Percentiles rank a stretch among this genome's conserved stretches.
phyloP scores from a whole-genome alignment of 2,329 filamentous ascomycete species.

The Sclerotinia subarctica region DNA sequence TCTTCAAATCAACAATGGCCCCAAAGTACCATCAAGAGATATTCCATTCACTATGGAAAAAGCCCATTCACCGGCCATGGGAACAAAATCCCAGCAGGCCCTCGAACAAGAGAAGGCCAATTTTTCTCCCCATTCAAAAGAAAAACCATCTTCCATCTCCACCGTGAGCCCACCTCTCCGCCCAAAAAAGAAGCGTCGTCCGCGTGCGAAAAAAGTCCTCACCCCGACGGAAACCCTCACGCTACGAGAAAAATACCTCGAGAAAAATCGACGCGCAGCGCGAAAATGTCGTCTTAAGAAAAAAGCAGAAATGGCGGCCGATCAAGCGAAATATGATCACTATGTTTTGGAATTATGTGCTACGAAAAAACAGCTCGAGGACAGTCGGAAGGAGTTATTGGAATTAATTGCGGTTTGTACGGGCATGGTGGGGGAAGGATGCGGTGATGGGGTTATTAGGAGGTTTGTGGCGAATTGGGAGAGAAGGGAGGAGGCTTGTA shows the following conservation, averaged over 20 bases:
- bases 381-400: not conserved
- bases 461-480: conserved; percentile 2
- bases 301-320: not conserved
- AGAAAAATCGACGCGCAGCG: conserved; percentile 6
- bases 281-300: conserved; percentile 13
- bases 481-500: conserved; percentile 6
- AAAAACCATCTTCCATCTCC: not conserved
- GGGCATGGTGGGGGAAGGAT: not conserved
- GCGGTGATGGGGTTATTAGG: not conserved
- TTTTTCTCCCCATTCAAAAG: not conserved
- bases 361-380: not conserved
- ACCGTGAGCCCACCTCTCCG: not conserved
- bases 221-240: not conserved
- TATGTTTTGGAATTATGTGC: not conserved
- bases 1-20: too few relatives aligned
- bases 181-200: conserved; percentile 3
- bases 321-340: not conserved
- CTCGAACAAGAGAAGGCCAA: not conserved
- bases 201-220: conserved; percentile 1
- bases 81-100: not conserved
- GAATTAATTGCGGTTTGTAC: conserved; percentile 3
- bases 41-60: not conserved
- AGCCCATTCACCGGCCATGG: not conserved
- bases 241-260: not conserved
- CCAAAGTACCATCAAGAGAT: not conserved